phyloP scores from a whole-genome alignment of 108 stramenopile genomes.

The Epipyxis sp. region DNA sequence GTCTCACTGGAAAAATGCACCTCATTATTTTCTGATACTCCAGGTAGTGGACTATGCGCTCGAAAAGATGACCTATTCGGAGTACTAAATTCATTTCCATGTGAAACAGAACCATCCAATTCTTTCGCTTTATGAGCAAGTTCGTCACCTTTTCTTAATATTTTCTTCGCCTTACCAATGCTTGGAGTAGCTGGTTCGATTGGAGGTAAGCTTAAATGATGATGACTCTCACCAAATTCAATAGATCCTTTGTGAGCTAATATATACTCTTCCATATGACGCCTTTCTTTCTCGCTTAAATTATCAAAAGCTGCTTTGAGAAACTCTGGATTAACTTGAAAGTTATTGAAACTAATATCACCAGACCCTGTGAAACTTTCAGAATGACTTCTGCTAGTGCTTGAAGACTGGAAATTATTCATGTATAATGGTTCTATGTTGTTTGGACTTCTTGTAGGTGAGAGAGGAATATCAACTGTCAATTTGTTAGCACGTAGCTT shows the following conservation, averaged over 20 bases:
- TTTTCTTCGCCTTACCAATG: conserved; percentile 20
- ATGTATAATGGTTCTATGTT: too few species aligned
- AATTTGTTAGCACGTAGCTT: neutral
- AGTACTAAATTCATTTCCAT: too few species aligned
- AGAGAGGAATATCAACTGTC: neutral
- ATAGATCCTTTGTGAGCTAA: neutral
- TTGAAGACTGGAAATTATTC: too few species aligned
- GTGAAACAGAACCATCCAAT: too few species aligned
- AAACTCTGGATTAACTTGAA: neutral
- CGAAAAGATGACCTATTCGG: too few species aligned
- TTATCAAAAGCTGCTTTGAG: conserved; percentile 7
- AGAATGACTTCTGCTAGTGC: too few species aligned
- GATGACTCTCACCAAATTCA: neutral
- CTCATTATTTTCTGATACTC: too few species aligned
- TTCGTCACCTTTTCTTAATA: conserved; percentile 21
- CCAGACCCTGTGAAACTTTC: neutral
- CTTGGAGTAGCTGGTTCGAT: conserved; percentile 22
- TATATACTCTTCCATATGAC: conserved; percentile 1
- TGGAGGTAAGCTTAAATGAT: conserved; percentile 21
- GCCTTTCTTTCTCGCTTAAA: neutral
- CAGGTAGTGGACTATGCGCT: too few species aligned
- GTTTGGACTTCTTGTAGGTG: neutral
- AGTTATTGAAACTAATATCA: neutral
- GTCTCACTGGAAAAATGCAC: too few species aligned
- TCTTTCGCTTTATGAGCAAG: neutral